Conservation (phyloP, 2,329 filamentous ascomycete species). For the Triangularia verruculosa region DNA sequence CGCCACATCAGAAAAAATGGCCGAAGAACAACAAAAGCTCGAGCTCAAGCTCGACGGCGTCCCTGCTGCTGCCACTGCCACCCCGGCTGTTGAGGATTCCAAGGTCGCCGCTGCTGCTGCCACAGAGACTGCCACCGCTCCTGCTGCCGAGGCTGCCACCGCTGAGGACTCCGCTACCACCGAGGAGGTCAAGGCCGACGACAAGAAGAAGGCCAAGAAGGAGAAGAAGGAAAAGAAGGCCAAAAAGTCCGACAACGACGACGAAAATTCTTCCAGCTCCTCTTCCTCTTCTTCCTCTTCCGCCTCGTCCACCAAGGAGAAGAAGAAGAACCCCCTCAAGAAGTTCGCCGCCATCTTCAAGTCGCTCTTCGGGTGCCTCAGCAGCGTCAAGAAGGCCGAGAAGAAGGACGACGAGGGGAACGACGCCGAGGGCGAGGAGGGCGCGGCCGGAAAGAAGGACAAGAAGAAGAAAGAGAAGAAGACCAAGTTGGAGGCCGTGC, state of each 20-base stretch:
- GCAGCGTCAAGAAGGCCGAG: not conserved
- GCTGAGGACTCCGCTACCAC: not conserved
- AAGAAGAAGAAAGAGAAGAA: not conserved
- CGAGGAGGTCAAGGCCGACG: slow-evolving; percentile 43
- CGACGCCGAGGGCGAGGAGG: not conserved
- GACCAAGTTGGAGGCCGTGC: not conserved
- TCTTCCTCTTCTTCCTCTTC: not conserved
- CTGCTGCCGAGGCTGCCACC: not conserved
- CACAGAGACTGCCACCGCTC: not conserved
- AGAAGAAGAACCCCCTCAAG: slow-evolving; percentile 3
- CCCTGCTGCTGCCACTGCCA: not conserved
- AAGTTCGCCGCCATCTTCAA: not conserved
- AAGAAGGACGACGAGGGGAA: not conserved
- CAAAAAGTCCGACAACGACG: not conserved
- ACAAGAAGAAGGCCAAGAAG: slow-evolving; percentile 60
- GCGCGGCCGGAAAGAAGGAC: not conserved
- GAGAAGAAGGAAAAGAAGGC: slow-evolving; percentile 26
- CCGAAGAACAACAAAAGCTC: not conserved
- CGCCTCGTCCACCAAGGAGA: not conserved
- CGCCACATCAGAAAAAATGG: not conserved
- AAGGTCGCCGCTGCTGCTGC: not conserved
- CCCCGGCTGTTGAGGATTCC: not conserved
- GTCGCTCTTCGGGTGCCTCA: not conserved
- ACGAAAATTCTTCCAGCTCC: not conserved
- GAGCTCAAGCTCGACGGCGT: not conserved